Base-by-base conservation (phyloP, 164 flowering plant genomes). In the Saururus chinensis region DNA sequence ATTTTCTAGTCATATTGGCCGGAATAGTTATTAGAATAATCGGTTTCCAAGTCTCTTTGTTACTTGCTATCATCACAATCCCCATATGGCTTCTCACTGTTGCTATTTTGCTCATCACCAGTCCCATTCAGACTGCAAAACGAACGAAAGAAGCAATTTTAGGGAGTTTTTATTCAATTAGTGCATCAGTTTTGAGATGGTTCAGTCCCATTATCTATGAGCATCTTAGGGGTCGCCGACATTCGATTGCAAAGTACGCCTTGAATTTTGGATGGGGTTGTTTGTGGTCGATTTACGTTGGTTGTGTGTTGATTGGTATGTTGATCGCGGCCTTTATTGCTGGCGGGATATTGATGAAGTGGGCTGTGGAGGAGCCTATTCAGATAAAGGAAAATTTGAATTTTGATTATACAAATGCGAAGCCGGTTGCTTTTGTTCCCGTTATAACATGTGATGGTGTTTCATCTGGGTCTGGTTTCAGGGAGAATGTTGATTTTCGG, bases 351-450 rank as follows among this genome's bases (percentile, higher is more conserved):
- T n/a, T 83, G 25, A 75, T 83, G 82, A 69, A 79, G 66, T 60
- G 57, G 54, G 10, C 84, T 35, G 89, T 85, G 37, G 85, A 82
- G 77, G 78, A 88, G 72, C 98, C 96, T 0, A 60, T 85, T 21
- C 79, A 64, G 62, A 67, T 81, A 57, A 67, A 77, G 65, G 79
- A 82, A 60, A 24, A 17, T 3, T 67, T 93, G 84, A 83, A 77
- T 80, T 93, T 90, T 66, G 97, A 93, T 73, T 90, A 82, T 65
- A 82, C 88, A 0, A 78, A 77, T 75, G 69, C 56, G 41, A 80
- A 80, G 56, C 98, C 98, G 0, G 86, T 76, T 26, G 89, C 97
- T 16, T 79, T 61, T 64, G 77, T 86, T 35, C 95, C 88, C 0
- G 49, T 88, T 9, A 56, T 60, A 1, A 66, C 80, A 3, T 73